Percentiles rank a stretch among this genome's conserved stretches.
phyloP scores from a whole-genome alignment of 2,329 filamentous ascomycete species.

The Chaetoscypha palmicola region DNA sequence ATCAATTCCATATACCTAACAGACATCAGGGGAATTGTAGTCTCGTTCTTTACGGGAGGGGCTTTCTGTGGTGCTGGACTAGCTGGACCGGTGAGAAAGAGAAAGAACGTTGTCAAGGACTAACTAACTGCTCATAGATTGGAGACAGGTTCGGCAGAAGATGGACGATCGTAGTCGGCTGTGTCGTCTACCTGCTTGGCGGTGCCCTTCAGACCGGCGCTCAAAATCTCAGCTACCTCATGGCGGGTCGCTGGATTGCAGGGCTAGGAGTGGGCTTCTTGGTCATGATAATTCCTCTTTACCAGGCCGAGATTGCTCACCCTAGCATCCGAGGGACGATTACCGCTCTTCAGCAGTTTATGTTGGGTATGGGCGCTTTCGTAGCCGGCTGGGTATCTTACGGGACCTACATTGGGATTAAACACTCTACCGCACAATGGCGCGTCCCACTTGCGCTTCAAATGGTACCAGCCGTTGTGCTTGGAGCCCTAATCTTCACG shows the following conservation, averaged over 20 bases:
- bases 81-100: slow-evolving; percentile 20
- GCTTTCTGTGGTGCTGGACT: slow-evolving; percentile 50
- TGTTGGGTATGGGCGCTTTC: slow-evolving; percentile 70
- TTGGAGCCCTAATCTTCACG: slow-evolving; percentile 48
- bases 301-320: slow-evolving; percentile 70
- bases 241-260: slow-evolving; percentile 62
- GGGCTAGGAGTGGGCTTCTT: slow-evolving; percentile 51
- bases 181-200: slow-evolving; percentile 63
- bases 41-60: slow-evolving; percentile 70
- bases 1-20: not conserved
- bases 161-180: slow-evolving; percentile 65
- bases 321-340: slow-evolving; percentile 67
- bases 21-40: slow-evolving; percentile 56
- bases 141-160: slow-evolving; percentile 63
- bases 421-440: slow-evolving; percentile 29
- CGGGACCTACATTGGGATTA: slow-evolving; percentile 38
- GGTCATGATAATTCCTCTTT: slow-evolving; percentile 48
- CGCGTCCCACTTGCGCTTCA: slow-evolving; percentile 43
- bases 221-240: slow-evolving; percentile 50
- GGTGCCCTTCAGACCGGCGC: slow-evolving; percentile 69
- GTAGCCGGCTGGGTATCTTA: slow-evolving; percentile 68
- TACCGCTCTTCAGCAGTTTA: slow-evolving; percentile 73
- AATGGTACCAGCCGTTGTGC: slow-evolving; percentile 49
- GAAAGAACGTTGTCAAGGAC: not conserved
- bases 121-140: slow-evolving; percentile 2